Evolutionary conservation across 495 filamentous ascomycete genomes (phyloP).

Genomic region (Penicillium egyptiacum): DNA sequence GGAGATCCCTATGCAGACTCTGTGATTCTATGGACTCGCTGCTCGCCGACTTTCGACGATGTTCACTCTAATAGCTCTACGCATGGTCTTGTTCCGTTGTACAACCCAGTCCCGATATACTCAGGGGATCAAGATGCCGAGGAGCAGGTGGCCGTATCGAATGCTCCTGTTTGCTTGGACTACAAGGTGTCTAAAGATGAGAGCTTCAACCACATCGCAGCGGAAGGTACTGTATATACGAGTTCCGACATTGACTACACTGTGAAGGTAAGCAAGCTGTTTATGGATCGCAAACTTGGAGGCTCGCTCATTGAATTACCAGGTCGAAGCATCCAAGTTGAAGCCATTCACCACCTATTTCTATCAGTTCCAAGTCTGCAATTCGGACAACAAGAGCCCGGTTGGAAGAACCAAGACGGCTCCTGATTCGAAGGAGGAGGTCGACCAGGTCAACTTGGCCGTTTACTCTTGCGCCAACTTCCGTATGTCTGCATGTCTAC

Average conservation of each 20-base stretch:
- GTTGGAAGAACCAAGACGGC: constrained; percentile 57
- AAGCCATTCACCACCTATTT: constrained; percentile 59
- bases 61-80: constrained; percentile 58
- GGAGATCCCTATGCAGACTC: constrained; percentile 65
- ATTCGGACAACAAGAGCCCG: constrained; percentile 43
- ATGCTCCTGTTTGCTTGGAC: constrained; percentile 51
- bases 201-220: constrained; percentile 21
- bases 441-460: constrained; percentile 46
- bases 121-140: not conserved
- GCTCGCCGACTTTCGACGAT: constrained; percentile 52
- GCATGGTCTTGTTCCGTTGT: constrained; percentile 52
- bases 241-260: constrained; percentile 69
- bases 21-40: constrained; percentile 68
- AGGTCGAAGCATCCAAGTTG: constrained; percentile 60
- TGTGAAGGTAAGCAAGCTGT: constrained; percentile 50
- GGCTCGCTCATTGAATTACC: constrained; percentile 4
- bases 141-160: not conserved
- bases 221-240: constrained; percentile 56
- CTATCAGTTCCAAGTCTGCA: constrained; percentile 58
- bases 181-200: constrained; percentile 49
- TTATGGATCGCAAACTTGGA: not conserved
- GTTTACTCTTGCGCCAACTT: constrained; percentile 60
- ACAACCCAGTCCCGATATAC: constrained; percentile 35
- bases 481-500: constrained; percentile 34
- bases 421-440: constrained; percentile 33